A percentile compares a stretch with the other conserved stretches of the same genome.
Conservation (phyloP, 768 basidiomycete genomes). For the Kockovaella imperatae region DNA sequence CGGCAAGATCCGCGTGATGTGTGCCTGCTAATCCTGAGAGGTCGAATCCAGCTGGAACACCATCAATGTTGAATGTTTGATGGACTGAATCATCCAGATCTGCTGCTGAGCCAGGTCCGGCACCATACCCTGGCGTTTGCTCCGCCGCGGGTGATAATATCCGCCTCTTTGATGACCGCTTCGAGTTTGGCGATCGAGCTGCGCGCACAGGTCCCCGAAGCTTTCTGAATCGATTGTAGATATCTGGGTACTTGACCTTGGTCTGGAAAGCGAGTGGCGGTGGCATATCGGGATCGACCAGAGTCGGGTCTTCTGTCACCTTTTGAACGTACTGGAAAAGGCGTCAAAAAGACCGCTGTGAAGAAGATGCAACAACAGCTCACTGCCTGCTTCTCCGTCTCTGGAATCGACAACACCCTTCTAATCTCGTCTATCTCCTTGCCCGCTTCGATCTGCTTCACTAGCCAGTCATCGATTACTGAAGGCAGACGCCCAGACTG, state of each 20-base stretch:
- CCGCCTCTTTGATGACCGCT: background rate
- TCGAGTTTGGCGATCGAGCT: background rate
- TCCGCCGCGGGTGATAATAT: no score
- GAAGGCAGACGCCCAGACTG: slow-evolving; percentile 27
- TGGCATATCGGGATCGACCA: slow-evolving; percentile 17
- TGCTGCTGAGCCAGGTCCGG: no score
- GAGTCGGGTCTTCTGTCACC: slow-evolving; percentile 13
- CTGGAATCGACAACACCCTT: slow-evolving; percentile 21
- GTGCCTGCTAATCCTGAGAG: background rate
- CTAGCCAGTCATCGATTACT: slow-evolving; percentile 32
- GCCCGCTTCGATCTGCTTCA: slow-evolving; percentile 26
- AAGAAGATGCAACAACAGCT: slow-evolving; percentile 1
- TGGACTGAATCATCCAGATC: no score
- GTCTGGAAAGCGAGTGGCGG: slow-evolving; percentile 23
- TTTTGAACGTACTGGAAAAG: slow-evolving; percentile 9
- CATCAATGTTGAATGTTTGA: no score
- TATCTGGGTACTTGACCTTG: slow-evolving; percentile 37
- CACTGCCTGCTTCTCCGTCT: slow-evolving; percentile 27
- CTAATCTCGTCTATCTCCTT: slow-evolving; percentile 25
- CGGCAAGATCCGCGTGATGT: background rate
- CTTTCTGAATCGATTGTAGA: slow-evolving; percentile 39
- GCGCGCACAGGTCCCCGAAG: slow-evolving; percentile 26
- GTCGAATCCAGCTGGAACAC: no score
- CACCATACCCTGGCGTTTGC: no score
- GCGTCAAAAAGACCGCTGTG: background rate